A percentile compares a stretch with the other conserved stretches of the same genome.
These are phyloP conservation scores for Bipolaris zeicola DNA, from an alignment of 2,329 filamentous ascomycete species.

Conservation along the genomic window DNA sequence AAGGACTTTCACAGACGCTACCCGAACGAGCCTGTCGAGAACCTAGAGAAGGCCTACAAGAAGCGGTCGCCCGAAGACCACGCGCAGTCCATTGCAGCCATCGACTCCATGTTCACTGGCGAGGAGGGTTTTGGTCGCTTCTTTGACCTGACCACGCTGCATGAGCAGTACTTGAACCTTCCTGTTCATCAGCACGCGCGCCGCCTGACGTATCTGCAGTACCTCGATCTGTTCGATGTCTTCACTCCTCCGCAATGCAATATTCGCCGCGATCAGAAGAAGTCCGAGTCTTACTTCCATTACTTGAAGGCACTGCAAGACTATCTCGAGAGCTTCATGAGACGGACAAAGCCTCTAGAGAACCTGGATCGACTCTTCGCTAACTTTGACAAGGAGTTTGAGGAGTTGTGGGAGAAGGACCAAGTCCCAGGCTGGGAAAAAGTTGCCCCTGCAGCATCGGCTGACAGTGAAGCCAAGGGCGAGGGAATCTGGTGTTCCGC, in stretches of 20 bases:
- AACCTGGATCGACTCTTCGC: slow-evolving; percentile 79
- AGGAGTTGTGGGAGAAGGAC: slow-evolving; percentile 78
- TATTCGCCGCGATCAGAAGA: slow-evolving; percentile 79
- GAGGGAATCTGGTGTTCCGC: slow-evolving; percentile 87
- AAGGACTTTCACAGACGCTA: slow-evolving; percentile 90
- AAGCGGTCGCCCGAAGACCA: slow-evolving; percentile 68
- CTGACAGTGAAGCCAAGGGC: slow-evolving; percentile 57
- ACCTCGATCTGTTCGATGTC: slow-evolving; percentile 86
- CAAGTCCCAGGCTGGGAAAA: slow-evolving; percentile 80
- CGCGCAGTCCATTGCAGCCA: slow-evolving; percentile 65
- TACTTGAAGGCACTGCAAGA: slow-evolving; percentile 80
- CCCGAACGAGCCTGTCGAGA: slow-evolving; percentile 93
- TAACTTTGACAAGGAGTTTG: slow-evolving; percentile 82
- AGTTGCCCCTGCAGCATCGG: slow-evolving; percentile 44
- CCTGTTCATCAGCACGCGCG: slow-evolving; percentile 71
- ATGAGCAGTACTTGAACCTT: slow-evolving; percentile 90
- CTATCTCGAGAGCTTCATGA: slow-evolving; percentile 89
- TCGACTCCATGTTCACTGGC: slow-evolving; percentile 92
- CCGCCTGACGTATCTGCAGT: slow-evolving; percentile 86
- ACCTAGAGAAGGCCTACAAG: slow-evolving; percentile 91
- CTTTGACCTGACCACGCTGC: slow-evolving; percentile 82
- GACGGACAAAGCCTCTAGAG: slow-evolving; percentile 81
- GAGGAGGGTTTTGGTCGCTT: slow-evolving; percentile 94
- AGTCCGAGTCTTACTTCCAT: slow-evolving; percentile 89
- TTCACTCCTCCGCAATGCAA: slow-evolving; percentile 76